Evolutionary conservation across 306 rosid genomes (phyloP).

Genomic region (Trifolium fragiferum): DNA sequence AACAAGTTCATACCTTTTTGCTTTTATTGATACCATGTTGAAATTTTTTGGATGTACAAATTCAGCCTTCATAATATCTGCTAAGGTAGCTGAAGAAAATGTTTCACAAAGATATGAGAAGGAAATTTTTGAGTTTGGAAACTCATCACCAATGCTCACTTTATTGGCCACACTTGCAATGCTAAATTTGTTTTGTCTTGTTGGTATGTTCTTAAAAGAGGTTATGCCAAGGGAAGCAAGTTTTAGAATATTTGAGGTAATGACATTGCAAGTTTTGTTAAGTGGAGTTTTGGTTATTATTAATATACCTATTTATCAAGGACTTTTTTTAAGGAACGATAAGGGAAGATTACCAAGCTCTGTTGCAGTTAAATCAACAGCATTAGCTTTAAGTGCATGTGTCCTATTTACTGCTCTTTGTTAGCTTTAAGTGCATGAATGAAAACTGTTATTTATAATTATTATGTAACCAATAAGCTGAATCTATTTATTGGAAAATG

Average conservation of each 20-base stretch:
- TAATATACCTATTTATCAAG: slow-evolving; percentile 65
- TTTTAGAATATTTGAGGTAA: slow-evolving; percentile 28
- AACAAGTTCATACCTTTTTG: slow-evolving; percentile 59
- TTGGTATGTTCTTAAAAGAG: slow-evolving; percentile 48
- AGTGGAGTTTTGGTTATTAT: slow-evolving; percentile 59
- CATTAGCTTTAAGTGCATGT: slow-evolving; percentile 35
- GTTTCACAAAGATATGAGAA: slow-evolving; percentile 56
- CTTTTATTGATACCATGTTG: slow-evolving; percentile 31
- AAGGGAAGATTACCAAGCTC: slow-evolving; percentile 62
- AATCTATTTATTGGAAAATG: too few species aligned
- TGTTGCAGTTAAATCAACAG: slow-evolving; percentile 39
- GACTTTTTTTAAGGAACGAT: slow-evolving; percentile 69
- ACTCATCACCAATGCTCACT: slow-evolving; percentile 58
- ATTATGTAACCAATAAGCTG: too few species aligned
- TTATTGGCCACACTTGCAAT: slow-evolving; percentile 59
- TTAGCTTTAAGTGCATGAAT: not conserved
- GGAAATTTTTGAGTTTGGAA: slow-evolving; percentile 72
- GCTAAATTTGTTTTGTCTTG: slow-evolving; percentile 62
- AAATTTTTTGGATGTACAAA: slow-evolving; percentile 46
- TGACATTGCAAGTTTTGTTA: slow-evolving; percentile 59
- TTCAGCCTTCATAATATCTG: slow-evolving; percentile 53
- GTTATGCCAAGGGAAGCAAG: slow-evolving; percentile 39
- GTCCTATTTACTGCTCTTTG: not conserved
- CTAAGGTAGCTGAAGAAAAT: slow-evolving; percentile 64
- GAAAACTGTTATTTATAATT: too few species aligned